Conservation (phyloP, 108 stramenopile genomes). For the Pseudonitzschia pungens region DNA sequence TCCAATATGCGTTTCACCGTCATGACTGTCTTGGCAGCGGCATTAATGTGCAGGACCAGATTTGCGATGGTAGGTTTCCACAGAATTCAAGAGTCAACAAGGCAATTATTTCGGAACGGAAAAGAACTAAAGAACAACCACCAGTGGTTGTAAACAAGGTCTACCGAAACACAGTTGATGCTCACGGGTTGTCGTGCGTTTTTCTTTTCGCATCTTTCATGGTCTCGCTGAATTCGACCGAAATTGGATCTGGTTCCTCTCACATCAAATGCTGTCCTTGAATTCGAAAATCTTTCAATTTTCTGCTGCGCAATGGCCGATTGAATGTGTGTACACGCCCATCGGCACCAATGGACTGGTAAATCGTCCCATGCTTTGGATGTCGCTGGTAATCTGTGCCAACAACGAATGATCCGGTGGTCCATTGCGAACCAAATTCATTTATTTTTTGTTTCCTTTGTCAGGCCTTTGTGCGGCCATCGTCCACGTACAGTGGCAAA, state of each 20-base stretch:
- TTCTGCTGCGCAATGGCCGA: too few relatives aligned
- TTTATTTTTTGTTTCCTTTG: neutral
- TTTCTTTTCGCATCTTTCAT: neutral
- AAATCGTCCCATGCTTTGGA: too few relatives aligned
- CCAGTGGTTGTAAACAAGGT: neutral
- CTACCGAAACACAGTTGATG: neutral
- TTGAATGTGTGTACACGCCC: too few relatives aligned
- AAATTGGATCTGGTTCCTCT: too few relatives aligned
- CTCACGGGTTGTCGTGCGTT: neutral
- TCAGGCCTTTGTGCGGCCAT: slow-evolving; percentile 35
- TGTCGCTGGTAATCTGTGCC: too few relatives aligned
- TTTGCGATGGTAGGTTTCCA: slow-evolving; percentile 24
- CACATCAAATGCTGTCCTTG: too few relatives aligned
- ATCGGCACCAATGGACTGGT: too few relatives aligned
- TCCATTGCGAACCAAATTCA: neutral
- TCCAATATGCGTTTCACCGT: slow-evolving; percentile 31
- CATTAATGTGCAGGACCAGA: slow-evolving; percentile 29
- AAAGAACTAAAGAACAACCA: too few relatives aligned
- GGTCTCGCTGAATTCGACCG: neutral
- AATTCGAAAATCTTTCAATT: too few relatives aligned
- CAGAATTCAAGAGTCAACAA: neutral
- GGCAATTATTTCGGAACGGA: neutral
- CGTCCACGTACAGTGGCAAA: slow-evolving; percentile 23
- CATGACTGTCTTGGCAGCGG: slow-evolving; percentile 35
- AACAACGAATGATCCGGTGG: too few relatives aligned